phyloP scores from a whole-genome alignment of 108 stramenopile species.

The Schizochytrium sp. region DNA sequence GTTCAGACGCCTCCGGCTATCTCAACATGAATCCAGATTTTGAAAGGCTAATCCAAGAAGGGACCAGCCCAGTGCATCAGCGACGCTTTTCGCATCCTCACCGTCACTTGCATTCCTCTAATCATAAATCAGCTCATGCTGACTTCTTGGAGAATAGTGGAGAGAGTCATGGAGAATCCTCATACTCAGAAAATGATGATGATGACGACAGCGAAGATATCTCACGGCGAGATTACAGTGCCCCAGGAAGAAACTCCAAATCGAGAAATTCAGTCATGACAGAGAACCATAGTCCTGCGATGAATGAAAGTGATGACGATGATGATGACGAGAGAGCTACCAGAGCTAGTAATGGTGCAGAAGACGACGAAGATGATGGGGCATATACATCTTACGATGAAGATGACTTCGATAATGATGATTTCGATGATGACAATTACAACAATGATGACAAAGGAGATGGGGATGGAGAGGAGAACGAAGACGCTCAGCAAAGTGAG shows the following conservation, averaged over 20 bases:
- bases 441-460: neutral
- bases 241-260: neutral
- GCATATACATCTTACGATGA: neutral
- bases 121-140: neutral
- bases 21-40: neutral
- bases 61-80: neutral
- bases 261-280: too few species aligned
- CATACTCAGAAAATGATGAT: constrained; percentile 2
- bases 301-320: neutral
- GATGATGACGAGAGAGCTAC: neutral
- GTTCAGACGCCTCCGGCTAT: neutral
- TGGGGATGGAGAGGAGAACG: neutral
- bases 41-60: constrained; percentile 3
- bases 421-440: constrained; percentile 21
- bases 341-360: neutral
- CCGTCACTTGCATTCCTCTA: neutral
- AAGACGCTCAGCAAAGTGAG: neutral
- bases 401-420: neutral
- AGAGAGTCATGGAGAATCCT: neutral
- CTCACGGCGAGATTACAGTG: neutral
- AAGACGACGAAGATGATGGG: constrained; percentile 8
- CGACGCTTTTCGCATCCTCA: neutral
- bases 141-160: neutral
- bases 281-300: too few species aligned
- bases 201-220: constrained; percentile 19